Base-by-base conservation (phyloP, 2,329 filamentous ascomycete genomes). In the Phialocephala sp. region DNA sequence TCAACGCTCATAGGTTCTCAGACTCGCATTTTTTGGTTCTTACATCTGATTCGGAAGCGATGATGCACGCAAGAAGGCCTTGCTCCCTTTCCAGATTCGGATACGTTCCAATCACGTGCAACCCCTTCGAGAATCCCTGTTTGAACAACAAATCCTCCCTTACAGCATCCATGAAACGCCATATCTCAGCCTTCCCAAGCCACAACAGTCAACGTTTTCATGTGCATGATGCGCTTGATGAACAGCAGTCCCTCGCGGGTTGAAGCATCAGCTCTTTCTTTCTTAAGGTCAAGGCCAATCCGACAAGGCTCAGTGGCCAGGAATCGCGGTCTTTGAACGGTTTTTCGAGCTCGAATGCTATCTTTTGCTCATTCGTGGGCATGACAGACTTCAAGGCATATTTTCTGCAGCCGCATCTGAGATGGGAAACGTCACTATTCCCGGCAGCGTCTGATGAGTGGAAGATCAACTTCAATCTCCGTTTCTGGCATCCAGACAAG, bases 61-160 rank as follows among this genome's bases (percentile, higher is more conserved):
- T 18, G 11, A 35, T 32, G 50, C 22, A 54, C 35, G 50, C 43
- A 54, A n/a, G 14, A 32, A 15, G 14, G 50, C 2, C 47, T 54
- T 54, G 50, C 50, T n/a, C 50, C 50, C 50, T 35, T 50, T 50
- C 45, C 45, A 50, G 11, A 50, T 50, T 54, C 50, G 50, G 50
- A 4, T 54, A 18, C 18, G 8, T 4, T 5, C 3, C 22, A 18
- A 12, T 54, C 50, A 54, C 50, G 50, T 54, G 50, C 50, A 24
- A 1, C 22, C 8, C 8, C 5, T 8, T n/a, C n/a, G 32, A 12
- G 18, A 54, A 54, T 18, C 12, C n/a, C 18, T 32, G 15, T 22
- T 9, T n/a, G 24, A 54, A 54, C 50, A 35, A 20, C 24, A 54
- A 27, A n/a, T n/a, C 11, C 22, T 50, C 22, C 11, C 45, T 11